Evolutionary conservation across 768 basidiomycete species (phyloP).

Genomic region (Tremella fuciformis): DNA sequence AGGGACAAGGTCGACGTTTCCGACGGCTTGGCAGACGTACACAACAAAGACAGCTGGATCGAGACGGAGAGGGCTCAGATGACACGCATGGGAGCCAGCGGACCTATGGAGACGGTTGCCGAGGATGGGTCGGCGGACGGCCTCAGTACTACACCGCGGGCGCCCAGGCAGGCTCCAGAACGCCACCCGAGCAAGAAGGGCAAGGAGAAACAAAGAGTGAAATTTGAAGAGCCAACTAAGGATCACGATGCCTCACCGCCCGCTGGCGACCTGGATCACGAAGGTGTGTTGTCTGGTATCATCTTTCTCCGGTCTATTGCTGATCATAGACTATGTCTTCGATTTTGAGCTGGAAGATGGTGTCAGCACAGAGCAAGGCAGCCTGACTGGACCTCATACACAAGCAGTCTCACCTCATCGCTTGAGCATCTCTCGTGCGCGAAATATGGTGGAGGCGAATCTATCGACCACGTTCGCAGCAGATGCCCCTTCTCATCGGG

Average conservation of each 20-base stretch:
- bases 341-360: constrained; percentile 50
- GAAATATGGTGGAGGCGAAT: constrained; percentile 43
- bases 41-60: constrained; percentile 45
- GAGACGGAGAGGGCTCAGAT: constrained; percentile 25
- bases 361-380: not conserved
- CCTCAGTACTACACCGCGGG: constrained; percentile 28
- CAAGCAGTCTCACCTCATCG: constrained; percentile 2
- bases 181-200: constrained; percentile 13
- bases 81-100: not conserved
- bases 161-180: constrained; percentile 16
- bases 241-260: constrained; percentile 10
- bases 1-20: constrained; percentile 12
- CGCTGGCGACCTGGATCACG: constrained; percentile 22
- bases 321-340: constrained; percentile 45
- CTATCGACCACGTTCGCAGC: constrained; percentile 46
- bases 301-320: not conserved
- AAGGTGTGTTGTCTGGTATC: constrained; percentile 24
- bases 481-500: constrained; percentile 48
- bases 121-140: constrained; percentile 21
- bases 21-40: constrained; percentile 9
- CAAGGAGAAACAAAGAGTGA: constrained; percentile 42
- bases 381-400: not conserved
- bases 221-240: constrained; percentile 43
- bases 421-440: constrained; percentile 17
- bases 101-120: constrained; percentile 13